Conservation (phyloP, 2,329 filamentous ascomycete genomes). For the Calycina herbarum region DNA sequence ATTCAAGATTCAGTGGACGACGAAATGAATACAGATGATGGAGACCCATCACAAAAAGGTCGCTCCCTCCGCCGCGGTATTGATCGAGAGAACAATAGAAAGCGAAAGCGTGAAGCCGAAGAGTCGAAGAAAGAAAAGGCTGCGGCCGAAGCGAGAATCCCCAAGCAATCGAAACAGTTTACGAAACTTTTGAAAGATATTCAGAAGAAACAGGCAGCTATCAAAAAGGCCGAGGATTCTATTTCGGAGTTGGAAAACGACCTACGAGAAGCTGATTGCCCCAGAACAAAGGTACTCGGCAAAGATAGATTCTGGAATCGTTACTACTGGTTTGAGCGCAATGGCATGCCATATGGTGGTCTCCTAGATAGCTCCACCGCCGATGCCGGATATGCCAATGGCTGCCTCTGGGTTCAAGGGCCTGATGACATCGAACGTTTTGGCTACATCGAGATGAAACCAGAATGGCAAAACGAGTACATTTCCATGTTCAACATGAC, state of each 20-base stretch:
- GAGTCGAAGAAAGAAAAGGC: constrained; percentile 64
- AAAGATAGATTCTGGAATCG: constrained; percentile 98
- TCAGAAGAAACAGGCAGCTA: constrained; percentile 77
- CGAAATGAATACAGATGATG: constrained; percentile 68
- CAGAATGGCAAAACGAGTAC: constrained; percentile 74
- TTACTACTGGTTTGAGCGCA: constrained; percentile 99
- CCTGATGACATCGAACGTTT: constrained; percentile 84
- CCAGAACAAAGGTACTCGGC: constrained; percentile 83
- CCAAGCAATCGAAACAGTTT: constrained; percentile 84
- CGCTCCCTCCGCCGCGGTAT: constrained; percentile 61
- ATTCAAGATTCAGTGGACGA: constrained; percentile 54
- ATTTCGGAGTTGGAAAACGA: constrained; percentile 88
- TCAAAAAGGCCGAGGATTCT: constrained; percentile 80
- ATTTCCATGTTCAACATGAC: constrained; percentile 76
- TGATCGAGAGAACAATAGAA: constrained; percentile 70
- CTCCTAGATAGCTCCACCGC: constrained; percentile 87
- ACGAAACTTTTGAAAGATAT: constrained; percentile 86
- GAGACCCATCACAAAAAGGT: constrained; percentile 55
- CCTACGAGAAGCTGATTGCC: constrained; percentile 89
- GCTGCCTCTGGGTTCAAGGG: constrained; percentile 93
- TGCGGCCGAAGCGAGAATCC: constrained; percentile 57
- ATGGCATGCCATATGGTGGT: constrained; percentile 94
- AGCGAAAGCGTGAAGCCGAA: constrained; percentile 75
- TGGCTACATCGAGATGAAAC: constrained; percentile 78
- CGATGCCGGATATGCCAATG: constrained; percentile 86